Evolutionary conservation across 805 yeast species (phyloP).

Genomic region (Suhomyces xylopsoci): DNA sequence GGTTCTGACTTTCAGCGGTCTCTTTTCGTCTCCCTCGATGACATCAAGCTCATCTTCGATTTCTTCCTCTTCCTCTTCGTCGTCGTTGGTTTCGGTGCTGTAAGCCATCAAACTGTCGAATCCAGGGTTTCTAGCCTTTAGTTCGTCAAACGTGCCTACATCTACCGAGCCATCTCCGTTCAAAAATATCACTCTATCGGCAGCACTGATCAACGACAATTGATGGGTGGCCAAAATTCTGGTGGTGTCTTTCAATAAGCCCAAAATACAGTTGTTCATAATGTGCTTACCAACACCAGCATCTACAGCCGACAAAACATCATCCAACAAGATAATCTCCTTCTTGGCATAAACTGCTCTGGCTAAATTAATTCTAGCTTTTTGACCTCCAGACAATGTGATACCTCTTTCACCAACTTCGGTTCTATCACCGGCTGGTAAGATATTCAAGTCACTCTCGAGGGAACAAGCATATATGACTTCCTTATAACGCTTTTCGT

Average conservation of each 20-base stretch:
- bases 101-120: slow-evolving; percentile 40
- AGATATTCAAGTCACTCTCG: slow-evolving; percentile 56
- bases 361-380: slow-evolving; percentile 77
- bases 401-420: slow-evolving; percentile 86
- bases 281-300: slow-evolving; percentile 83
- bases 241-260: slow-evolving; percentile 55
- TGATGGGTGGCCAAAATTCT: slow-evolving; percentile 84
- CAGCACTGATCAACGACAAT: slow-evolving; percentile 62
- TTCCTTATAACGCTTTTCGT: slow-evolving; percentile 47
- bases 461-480: slow-evolving; percentile 67
- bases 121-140: slow-evolving; percentile 36
- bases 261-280: slow-evolving; percentile 64
- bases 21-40: slow-evolving; percentile 8
- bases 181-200: slow-evolving; percentile 67
- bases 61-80: slow-evolving; percentile 11
- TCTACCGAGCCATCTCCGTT: slow-evolving; percentile 61
- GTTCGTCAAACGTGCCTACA: slow-evolving; percentile 58
- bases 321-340: slow-evolving; percentile 70
- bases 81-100: slow-evolving; percentile 24
- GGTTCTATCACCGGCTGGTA: slow-evolving; percentile 74
- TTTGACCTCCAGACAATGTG: slow-evolving; percentile 86
- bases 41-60: slow-evolving; percentile 13
- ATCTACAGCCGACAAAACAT: slow-evolving; percentile 81
- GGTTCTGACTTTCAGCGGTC: slow-evolving; percentile 2
- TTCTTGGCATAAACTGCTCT: slow-evolving; percentile 71